Base-by-base conservation (phyloP, 331 rosid species). In the Rhamnella rubrinervis region DNA sequence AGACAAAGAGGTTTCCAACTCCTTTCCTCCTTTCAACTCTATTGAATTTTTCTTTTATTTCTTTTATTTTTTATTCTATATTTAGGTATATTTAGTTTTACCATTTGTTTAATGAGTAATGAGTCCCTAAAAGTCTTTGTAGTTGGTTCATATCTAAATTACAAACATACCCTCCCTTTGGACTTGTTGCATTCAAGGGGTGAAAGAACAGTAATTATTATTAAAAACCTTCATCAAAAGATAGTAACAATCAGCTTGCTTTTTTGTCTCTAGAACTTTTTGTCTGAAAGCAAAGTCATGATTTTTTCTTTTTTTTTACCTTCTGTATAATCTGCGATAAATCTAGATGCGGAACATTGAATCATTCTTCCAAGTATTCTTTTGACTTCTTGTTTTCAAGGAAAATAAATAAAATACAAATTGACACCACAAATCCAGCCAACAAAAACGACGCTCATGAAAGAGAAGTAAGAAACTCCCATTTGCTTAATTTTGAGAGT, bases 111-210 rank as follows among this genome's bases (percentile, higher is more conserved):
- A 61, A 67, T 66, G 71, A 37, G 25, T 41, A 51, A 57, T 38
- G 68, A 61, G 80, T 66, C 71, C 59, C 59, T 6, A 69, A 63
- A 69, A 63, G 89, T 85, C 87, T 71, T 65, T 40, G 57, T 19
- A 55, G 82, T 68, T 77, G 82, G 80, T 81, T 61, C 31, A 8
- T 19, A 56, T 57, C 1, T 37, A 77, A 85, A 81, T 77, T 85
- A 86, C 97, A 40, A 4, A 65, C 69, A 56, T 82, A 66, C 81
- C 92, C 97, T 79, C 83, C 72, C 4, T 4, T 4, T 51, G 83
- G 76, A 79, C 76, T 78, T 68, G 39, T 26, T 6, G 64, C 66
- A 46, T 18, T 64, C 9, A 56, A 51, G 74, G 65, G 64, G 3
- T 3, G 4, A 31, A 40, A 41, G 67, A 23, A 56, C 70, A 37